Evolutionary conservation across 2,329 filamentous ascomycete genomes (phyloP).

Genomic region (Geosmithia putterillii): DNA sequence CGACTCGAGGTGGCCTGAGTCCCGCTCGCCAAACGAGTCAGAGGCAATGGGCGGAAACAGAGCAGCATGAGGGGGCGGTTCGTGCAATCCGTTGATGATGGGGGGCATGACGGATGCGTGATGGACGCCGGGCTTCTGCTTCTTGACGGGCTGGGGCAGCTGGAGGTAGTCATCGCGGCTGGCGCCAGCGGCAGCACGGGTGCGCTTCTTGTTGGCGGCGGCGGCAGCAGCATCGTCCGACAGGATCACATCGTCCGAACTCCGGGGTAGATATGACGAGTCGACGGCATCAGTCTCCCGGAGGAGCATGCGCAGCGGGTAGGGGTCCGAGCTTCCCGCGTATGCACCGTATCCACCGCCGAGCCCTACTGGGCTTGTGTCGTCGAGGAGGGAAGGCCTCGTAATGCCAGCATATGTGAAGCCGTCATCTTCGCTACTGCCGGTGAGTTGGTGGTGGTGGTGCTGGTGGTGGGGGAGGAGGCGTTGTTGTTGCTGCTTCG

Average conservation of each 20-base stretch:
- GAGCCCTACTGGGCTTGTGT: not conserved
- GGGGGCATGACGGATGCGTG: constrained; percentile 44
- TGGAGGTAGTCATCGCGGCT: constrained; percentile 51
- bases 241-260: not conserved
- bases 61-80: constrained; percentile 47
- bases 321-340: constrained; percentile 11
- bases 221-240: constrained; percentile 27
- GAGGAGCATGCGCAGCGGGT: constrained; percentile 26
- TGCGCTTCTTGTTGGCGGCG: constrained; percentile 40
- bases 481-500: too few species aligned
- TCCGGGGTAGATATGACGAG: constrained; percentile 21
- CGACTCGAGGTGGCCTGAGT: constrained; percentile 26
- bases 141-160: constrained; percentile 51
- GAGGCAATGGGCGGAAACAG: constrained; percentile 53
- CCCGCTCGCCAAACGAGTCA: constrained; percentile 38
- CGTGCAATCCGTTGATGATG: constrained; percentile 52
- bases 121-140: constrained; percentile 44
- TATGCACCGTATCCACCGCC: constrained; percentile 7
- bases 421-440: constrained; percentile 1
- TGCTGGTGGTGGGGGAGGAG: constrained; percentile 2
- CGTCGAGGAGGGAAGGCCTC: not conserved
- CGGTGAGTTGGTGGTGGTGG: not conserved
- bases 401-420: not conserved
- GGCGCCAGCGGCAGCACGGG: constrained; percentile 24
- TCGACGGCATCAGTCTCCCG: constrained; percentile 24